These are phyloP conservation scores for Irineochytrium annulatum DNA, from an alignment of 192 early-diverging fungal genomes.

Conservation along the genomic window DNA sequence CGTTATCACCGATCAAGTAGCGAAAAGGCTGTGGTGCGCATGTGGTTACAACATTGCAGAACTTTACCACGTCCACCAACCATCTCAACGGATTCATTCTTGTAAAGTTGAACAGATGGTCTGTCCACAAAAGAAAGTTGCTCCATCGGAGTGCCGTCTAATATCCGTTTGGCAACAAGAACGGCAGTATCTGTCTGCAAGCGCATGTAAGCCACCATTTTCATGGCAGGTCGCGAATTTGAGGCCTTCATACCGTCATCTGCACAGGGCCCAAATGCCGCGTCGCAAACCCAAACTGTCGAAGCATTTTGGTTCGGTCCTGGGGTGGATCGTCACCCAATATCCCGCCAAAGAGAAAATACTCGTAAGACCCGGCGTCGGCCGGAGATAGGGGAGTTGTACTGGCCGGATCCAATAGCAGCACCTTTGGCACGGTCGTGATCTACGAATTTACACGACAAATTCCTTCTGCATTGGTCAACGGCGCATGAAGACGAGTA, in stretches of 20 bases:
- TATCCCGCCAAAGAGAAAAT: conserved; percentile 81
- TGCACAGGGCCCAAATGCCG: conserved; percentile 72
- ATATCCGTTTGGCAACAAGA: conserved; percentile 61
- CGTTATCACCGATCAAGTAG: conserved; percentile 56
- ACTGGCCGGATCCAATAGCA: conserved; percentile 69
- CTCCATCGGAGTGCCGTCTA: conserved; percentile 60
- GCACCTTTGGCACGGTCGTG: conserved; percentile 51
- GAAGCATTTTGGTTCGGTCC: conserved; percentile 51
- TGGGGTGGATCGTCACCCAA: conserved; percentile 55
- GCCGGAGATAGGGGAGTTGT: conserved; percentile 51
- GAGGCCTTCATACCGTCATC: conserved; percentile 61
- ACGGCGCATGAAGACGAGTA: conserved; percentile 8
- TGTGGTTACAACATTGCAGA: conserved; percentile 5
- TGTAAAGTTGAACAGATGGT: conserved; percentile 65
- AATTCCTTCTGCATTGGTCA: conserved; percentile 8
- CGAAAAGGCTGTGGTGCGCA: conserved; percentile 60
- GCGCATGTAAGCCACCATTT: not conserved
- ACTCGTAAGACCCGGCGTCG: conserved; percentile 66
- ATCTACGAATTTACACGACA: conserved; percentile 22
- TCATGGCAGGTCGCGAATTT: not conserved
- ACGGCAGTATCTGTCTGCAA: conserved; percentile 72
- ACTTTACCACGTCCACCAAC: not conserved
- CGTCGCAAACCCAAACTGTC: conserved; percentile 64
- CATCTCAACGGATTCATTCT: conserved; percentile 70
- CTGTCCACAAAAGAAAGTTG: conserved; percentile 68